Evolutionary conservation across 768 basidiomycete species (phyloP).

Genomic region (Epithele typhae): DNA sequence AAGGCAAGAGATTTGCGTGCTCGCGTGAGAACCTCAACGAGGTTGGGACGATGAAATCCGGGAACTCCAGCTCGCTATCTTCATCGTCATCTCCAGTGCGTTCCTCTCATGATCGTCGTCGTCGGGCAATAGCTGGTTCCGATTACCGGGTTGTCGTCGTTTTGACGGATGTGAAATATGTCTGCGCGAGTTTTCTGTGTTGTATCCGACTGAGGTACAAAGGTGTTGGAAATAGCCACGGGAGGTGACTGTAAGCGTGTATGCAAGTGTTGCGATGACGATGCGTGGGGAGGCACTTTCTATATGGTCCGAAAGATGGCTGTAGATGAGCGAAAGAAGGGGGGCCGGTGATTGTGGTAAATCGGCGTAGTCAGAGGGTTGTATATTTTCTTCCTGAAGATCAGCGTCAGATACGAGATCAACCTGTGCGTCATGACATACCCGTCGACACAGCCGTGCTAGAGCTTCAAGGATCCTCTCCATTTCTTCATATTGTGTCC

Average conservation of each 20-base stretch:
- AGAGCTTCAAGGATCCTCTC: slow-evolving; percentile 36
- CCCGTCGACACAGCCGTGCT: slow-evolving; percentile 54
- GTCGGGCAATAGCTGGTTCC: background rate
- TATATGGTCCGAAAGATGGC: slow-evolving; percentile 48
- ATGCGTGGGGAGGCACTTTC: slow-evolving; percentile 45
- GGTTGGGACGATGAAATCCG: slow-evolving; percentile 56
- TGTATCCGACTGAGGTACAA: slow-evolving; percentile 56
- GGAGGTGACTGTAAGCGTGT: slow-evolving; percentile 61
- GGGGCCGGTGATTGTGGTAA: slow-evolving; percentile 31
- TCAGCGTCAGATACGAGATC: background rate
- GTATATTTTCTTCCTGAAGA: slow-evolving; percentile 10
- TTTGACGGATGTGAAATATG: background rate
- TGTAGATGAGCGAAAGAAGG: slow-evolving; percentile 60
- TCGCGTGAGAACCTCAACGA: slow-evolving; percentile 51
- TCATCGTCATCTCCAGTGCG: slow-evolving; percentile 33
- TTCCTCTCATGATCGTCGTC: slow-evolving; percentile 4
- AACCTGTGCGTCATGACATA: slow-evolving; percentile 28
- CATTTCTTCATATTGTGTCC: slow-evolving; percentile 20
- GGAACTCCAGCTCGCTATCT: slow-evolving; percentile 42
- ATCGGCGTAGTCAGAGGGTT: slow-evolving; percentile 12
- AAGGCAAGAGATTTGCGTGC: slow-evolving; percentile 69
- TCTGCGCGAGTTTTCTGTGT: slow-evolving; percentile 3
- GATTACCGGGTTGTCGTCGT: background rate
- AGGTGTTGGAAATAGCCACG: slow-evolving; percentile 57
- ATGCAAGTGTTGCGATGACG: slow-evolving; percentile 57